Evolutionary conservation across 2,329 filamentous ascomycete genomes (phyloP), one percentile per base, ranked within the genome.

Genomic region (Leptographium wingfieldii): DNA sequence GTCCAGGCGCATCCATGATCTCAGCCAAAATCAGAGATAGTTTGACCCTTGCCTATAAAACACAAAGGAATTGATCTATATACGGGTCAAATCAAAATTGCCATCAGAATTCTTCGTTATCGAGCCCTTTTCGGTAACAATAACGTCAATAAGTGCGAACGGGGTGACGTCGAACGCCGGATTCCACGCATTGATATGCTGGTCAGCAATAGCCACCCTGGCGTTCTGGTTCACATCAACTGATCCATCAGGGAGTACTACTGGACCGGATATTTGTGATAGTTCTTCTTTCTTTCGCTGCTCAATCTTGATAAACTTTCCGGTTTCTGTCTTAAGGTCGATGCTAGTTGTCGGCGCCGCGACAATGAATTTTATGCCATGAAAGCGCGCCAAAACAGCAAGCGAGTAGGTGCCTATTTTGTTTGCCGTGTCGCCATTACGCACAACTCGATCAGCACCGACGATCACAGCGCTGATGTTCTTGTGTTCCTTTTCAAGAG

Each of bases 351-450:
- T 88, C 0, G 94, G 94, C 0, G 94, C 94, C 0, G 94, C 94
- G 35, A 99, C 92, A 11, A 99, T 80, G 70, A 99, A 99, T 72
- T 92, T 95, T 68, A 97, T 81, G 22, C 89, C 88, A 68, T 99
- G 94, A 68, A 92, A 79, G 65, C 81, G 85, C 27, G 94, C 94
- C 35, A 96, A 80, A n/a, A 97, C 91, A 3, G 94, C 91, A 4
- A 99, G 80, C 59, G 86, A 82, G 71, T 99, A 97, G 0, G 94
- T 99, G 57, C 94, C 94, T 63, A 99, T 95, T 77, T 99, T 99
- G 77, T 99, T 99, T 60, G 94, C 94, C 0, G 94, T 97, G 74
- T 99, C 94, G 35, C 94, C 94, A 68, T 99, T 99, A 57, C 91
- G 88, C 38, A 92, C 94, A 16, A 99, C 94, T 60, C 94, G 84